Conservation (phyloP, 305 asterid genomes). For the Rubia tinctorum region DNA sequence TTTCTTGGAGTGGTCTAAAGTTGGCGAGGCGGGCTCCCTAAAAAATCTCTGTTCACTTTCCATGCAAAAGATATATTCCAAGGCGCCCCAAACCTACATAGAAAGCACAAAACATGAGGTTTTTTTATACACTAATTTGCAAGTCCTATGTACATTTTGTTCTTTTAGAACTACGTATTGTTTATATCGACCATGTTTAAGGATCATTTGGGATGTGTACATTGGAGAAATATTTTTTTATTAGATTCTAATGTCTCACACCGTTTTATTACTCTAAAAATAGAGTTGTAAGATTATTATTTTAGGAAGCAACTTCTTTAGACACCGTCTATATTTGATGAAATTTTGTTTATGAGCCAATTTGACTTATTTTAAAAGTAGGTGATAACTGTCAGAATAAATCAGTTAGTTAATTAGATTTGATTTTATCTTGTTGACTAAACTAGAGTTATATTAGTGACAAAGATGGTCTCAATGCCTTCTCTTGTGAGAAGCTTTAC, state of each 20-base stretch:
- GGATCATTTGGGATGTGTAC: constrained; percentile 11
- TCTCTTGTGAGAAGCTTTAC: no score
- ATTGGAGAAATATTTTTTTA: background rate
- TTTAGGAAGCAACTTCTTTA: no score
- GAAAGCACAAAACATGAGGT: constrained; percentile 5
- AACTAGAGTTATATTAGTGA: no score
- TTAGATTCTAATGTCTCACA: background rate
- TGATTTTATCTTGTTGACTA: no score
- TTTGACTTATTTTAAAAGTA: no score
- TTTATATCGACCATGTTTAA: constrained; percentile 1
- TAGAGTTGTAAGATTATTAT: background rate
- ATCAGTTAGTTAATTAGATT: no score
- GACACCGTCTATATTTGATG: no score
- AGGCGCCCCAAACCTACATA: constrained; percentile 1
- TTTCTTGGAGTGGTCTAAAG: constrained; percentile 36
- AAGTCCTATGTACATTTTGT: constrained; percentile 27
- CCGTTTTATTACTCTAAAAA: background rate
- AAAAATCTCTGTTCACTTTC: constrained; percentile 12
- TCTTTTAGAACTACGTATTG: background rate
- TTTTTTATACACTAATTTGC: constrained; percentile 12
- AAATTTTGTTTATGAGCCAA: no score
- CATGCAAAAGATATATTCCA: constrained; percentile 15
- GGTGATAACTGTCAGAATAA: no score
- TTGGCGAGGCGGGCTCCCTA: constrained; percentile 25
- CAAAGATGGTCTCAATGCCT: no score